Base-by-base conservation (phyloP, 148 eudicot species). In the Oxyria digyna region DNA sequence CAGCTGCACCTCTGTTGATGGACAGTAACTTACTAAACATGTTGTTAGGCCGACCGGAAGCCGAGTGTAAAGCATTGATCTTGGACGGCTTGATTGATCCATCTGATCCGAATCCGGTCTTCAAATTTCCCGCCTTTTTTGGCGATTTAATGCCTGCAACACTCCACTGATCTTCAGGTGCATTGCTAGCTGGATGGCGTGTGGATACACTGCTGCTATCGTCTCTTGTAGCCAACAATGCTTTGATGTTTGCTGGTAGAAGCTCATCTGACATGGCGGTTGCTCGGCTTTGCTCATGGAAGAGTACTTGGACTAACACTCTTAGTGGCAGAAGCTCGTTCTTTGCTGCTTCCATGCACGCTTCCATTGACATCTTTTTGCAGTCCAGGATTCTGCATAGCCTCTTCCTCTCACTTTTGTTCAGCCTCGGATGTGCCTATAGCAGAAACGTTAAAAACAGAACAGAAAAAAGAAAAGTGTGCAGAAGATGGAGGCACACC, bases 231-330 rank as follows among this genome's bases (percentile, higher is more conserved):
- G 83, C 81, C 23, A 91, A 77, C 68, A 91, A 76, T 23, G 89
- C 95, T 75, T 91, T 84, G 35, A 88, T 86, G 77, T 88, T 78
- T 33, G 78, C 77, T 24, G 97, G 93, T 0, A 90, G 55, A 26
- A 59, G 65, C n/a, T 91, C 82, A 2, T 83, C 37, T 59, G 65
- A 15, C 35, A 59, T 12, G 37, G 91, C 79, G n/a, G 91, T 78
- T n/a, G 81, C 73, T 59, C 93, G 78, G 20, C 91, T 83, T 77
- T 91, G 97, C 80, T 91, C 97, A n/a, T 76, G 84, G 83, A 91
- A 91, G 12, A 91, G 91, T 46, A 91, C 97, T 78, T 91, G 97
- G 7, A 91, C 97, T 17, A 91, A 85, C 0, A 85, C 84, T 69
- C 97, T 72, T 26, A 91, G 75, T 0, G 97, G 97, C 4, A 91